Evolutionary conservation across 257 asterid species (phyloP), one percentile per base, ranked within the genome.

Genomic region (Echium plantagineum): DNA sequence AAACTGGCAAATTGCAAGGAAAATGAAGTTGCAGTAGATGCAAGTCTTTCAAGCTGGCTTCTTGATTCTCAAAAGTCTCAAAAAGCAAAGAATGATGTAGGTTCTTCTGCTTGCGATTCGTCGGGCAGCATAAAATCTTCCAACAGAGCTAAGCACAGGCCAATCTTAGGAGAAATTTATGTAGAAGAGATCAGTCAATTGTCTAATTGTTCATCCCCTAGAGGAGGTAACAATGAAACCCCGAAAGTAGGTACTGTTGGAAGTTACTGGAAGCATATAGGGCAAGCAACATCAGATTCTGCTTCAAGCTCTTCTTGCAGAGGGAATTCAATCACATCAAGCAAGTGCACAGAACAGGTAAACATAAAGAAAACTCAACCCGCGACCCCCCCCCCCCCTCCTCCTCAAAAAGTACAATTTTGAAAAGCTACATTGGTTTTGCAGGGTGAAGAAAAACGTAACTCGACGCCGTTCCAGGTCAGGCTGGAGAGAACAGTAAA

Each of bases 21-120:
- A 22, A 63, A 32, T 49, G 82, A 60, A 55, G 52, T 61, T 55
- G 74, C 74, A 3, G 76, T 73, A 13, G 89, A 86, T 16, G 75
- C 88, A 19, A 84, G 95, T 64, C 90, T 87, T 17, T 87, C 95
- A 0, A 78, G 86, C 72, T 82, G 95, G 95, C 75, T 86, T 38
- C 74, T 68, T 28, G 84, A 58, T 61, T 68, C 78, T 4, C 75
- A 57, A 46, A 81, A 72, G 30, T 64, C 77, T 17, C 63, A 20
- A 5, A 61, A 58, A 15, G 2, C 38, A 6, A 68, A 74, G 26
- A 28, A 28, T 18, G 62, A 55, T 8, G 56, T 69, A 63, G 59
- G 63, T 19, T 64, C 38, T 38, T 74, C 80, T 54, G 70, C 55
- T n/a, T 78, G 67, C 24, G 70, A 74, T 54, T 79, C 84, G 6